Conservation (phyloP, 345 rosid genomes). For the Hypericum androsaemum region DNA sequence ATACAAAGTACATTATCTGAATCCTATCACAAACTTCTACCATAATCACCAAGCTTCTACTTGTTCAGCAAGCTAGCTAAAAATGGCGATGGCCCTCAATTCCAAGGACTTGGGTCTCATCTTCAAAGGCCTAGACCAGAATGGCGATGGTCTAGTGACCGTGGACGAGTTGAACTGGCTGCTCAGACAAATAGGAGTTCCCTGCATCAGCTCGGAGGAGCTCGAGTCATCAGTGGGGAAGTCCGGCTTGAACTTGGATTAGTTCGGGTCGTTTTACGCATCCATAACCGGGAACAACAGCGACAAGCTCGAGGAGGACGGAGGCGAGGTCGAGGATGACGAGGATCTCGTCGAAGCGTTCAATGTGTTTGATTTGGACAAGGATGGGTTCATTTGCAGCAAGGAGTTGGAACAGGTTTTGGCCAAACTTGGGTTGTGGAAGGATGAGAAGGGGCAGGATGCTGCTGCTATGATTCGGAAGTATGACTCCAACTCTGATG, state of each 20-base stretch:
- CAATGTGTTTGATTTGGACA: background rate
- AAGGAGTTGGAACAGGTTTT: background rate
- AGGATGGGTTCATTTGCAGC: background rate
- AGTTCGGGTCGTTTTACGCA: background rate
- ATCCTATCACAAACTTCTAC: too few species aligned
- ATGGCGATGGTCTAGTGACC: background rate
- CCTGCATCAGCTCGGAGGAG: background rate
- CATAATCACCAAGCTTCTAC: too few species aligned
- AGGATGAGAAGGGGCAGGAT: background rate
- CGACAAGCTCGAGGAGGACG: background rate
- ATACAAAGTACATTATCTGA: too few species aligned
- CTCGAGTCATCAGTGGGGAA: background rate
- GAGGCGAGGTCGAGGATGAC: background rate
- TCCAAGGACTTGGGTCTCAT: background rate
- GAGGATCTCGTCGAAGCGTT: background rate
- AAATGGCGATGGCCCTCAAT: background rate
- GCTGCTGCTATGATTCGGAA: constrained; percentile 2
- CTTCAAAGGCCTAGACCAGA: background rate
- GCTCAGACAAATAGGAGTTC: background rate
- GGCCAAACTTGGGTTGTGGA: constrained; percentile 1
- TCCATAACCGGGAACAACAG: background rate
- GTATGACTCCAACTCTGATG: background rate
- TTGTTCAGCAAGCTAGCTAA: too few species aligned
- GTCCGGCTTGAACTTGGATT: background rate
- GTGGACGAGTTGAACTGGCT: background rate